Conservation (phyloP, 129 eudicot genomes). For the Lactuca sativa region DNA sequence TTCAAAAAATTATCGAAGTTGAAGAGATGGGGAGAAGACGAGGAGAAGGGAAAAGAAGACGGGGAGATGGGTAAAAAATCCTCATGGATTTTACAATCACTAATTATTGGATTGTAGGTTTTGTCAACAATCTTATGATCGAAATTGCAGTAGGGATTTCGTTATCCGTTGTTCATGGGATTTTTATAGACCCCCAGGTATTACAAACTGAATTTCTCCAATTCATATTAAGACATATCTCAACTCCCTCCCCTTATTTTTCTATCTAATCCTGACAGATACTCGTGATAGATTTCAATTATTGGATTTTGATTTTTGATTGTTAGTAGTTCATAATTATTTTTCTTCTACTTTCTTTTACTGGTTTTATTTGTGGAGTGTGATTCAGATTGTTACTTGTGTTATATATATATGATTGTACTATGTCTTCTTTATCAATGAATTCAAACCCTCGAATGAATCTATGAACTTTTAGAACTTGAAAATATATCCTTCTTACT, state of each 20-base stretch:
- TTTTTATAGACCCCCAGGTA: conserved; percentile 51
- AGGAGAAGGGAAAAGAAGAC: too few relatives aligned
- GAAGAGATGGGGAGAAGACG: too few relatives aligned
- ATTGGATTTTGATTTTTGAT: conserved; percentile 19
- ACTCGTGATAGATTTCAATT: conserved; percentile 24
- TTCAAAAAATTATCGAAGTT: too few relatives aligned
- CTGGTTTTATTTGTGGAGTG: conserved; percentile 19
- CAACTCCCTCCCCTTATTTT: conserved; percentile 12
- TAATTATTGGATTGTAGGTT: conserved; percentile 51
- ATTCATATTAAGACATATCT: conserved; percentile 10
- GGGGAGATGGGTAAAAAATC: too few relatives aligned
- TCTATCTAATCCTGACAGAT: conserved; percentile 15
- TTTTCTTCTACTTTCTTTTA: background rate
- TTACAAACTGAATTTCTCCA: background rate
- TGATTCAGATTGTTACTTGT: conserved; percentile 19
- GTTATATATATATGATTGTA: conserved; percentile 2
- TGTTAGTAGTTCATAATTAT: background rate
- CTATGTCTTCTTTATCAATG: background rate
- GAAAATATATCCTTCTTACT: too few relatives aligned
- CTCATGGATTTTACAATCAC: too few relatives aligned
- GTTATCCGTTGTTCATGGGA: conserved; percentile 43
- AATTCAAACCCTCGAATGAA: background rate
- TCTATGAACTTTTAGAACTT: too few relatives aligned
- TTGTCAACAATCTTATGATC: conserved; percentile 28
- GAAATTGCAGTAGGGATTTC: conserved; percentile 50